Percentiles rank a stretch among this genome's conserved stretches.
Conservation (phyloP, 2,329 filamentous ascomycete genomes). For the Xylaria digitata region DNA sequence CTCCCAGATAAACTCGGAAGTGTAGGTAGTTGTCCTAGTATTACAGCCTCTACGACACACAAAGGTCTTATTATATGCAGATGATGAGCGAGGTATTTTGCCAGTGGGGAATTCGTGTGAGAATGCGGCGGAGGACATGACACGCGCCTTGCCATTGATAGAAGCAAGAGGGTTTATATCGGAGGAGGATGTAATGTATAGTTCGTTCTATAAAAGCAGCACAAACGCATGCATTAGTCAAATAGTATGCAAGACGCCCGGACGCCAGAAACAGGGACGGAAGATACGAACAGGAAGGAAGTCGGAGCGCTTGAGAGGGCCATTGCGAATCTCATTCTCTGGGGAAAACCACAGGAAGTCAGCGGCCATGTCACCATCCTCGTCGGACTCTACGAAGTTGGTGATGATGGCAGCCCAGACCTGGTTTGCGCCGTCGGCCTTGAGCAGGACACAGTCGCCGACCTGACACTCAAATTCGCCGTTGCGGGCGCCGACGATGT, state of each 20-base stretch:
- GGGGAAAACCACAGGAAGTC: constrained; percentile 97
- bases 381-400: constrained; percentile 79
- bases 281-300: constrained; percentile 69
- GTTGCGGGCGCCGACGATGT: constrained; percentile 84
- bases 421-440: constrained; percentile 86
- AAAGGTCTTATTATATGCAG: constrained; percentile 86
- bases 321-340: constrained; percentile 87
- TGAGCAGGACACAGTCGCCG: constrained; percentile 87
- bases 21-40: constrained; percentile 88
- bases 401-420: constrained; percentile 93
- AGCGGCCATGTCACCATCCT: constrained; percentile 81
- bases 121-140: constrained; percentile 80
- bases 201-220: constrained; percentile 72
- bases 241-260: constrained; percentile 31
- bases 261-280: background rate
- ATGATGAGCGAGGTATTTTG: constrained; percentile 76
- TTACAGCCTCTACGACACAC: constrained; percentile 91
- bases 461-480: constrained; percentile 82
- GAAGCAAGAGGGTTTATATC: constrained; percentile 88
- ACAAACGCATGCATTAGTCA: constrained; percentile 16
- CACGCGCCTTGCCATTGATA: constrained; percentile 87
- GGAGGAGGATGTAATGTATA: constrained; percentile 89
- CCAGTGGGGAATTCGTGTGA: constrained; percentile 77
- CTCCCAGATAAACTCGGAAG: constrained; percentile 92
- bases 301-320: constrained; percentile 83